These are phyloP conservation scores for Penicillium soppii DNA, from an alignment of 495 filamentous ascomycete genomes.

Conservation along the genomic window DNA sequence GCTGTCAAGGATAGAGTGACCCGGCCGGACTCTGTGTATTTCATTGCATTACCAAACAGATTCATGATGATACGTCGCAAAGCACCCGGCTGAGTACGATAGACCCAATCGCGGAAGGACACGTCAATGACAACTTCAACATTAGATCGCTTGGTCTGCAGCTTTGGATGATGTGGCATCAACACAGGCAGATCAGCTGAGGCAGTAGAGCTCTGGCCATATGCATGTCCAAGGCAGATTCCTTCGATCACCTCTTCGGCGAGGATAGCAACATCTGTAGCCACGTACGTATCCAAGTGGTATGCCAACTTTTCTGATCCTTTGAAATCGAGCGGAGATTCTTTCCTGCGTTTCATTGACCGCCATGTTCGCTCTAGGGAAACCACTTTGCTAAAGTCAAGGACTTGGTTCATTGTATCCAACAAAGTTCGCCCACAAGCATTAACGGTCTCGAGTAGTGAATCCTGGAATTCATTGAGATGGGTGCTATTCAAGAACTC, in stretches of 20 bases:
- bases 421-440: slow-evolving; percentile 73
- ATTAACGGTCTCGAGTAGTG: slow-evolving; percentile 71
- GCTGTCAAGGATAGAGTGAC: slow-evolving; percentile 61
- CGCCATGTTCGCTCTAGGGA: slow-evolving; percentile 48
- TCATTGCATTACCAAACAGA: slow-evolving; percentile 78
- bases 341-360: slow-evolving; percentile 36
- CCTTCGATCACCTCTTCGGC: slow-evolving; percentile 53
- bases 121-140: slow-evolving; percentile 67
- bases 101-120: slow-evolving; percentile 58
- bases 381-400: slow-evolving; percentile 72
- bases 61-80: slow-evolving; percentile 78
- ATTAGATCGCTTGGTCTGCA: slow-evolving; percentile 15
- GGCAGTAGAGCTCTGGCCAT: slow-evolving; percentile 33
- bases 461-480: slow-evolving; percentile 54
- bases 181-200: slow-evolving; percentile 26
- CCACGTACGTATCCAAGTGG: slow-evolving; percentile 47
- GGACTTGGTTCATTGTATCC: slow-evolving; percentile 76
- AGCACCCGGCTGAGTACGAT: slow-evolving; percentile 69
- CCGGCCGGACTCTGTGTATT: slow-evolving; percentile 68
- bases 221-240: slow-evolving; percentile 51
- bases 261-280: slow-evolving; percentile 41
- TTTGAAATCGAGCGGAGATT: slow-evolving; percentile 28
- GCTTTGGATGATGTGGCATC: slow-evolving; percentile 11
- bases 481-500: slow-evolving; percentile 60
- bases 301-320: slow-evolving; percentile 32